Evolutionary conservation across 2,329 filamentous ascomycete genomes (phyloP).

Genomic region (Pestalotiopsis sp.): DNA sequence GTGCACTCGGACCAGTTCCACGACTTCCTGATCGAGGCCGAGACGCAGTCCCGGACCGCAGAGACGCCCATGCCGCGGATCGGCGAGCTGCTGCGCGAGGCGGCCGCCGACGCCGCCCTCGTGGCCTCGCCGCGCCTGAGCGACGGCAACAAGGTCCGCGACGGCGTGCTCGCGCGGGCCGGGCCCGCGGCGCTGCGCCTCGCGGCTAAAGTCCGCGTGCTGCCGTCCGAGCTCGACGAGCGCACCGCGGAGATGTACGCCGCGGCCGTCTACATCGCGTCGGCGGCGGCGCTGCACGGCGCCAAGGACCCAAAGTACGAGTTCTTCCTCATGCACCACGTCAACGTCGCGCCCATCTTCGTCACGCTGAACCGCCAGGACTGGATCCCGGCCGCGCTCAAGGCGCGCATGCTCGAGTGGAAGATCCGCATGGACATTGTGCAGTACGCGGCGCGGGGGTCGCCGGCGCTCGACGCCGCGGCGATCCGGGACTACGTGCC

Average conservation of each 20-base stretch:
- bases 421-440: conserved; percentile 77
- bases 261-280: conserved; percentile 51
- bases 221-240: conserved; percentile 58
- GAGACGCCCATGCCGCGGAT: conserved; percentile 44
- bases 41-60: conserved; percentile 44
- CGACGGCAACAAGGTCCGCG: conserved; percentile 66
- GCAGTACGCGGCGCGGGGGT: conserved; percentile 71
- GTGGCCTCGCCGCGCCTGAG: conserved; percentile 48
- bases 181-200: conserved; percentile 64
- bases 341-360: conserved; percentile 76
- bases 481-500: conserved; percentile 64
- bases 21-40: conserved; percentile 55
- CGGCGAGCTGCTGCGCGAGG: conserved; percentile 62
- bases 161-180: conserved; percentile 69
- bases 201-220: conserved; percentile 62
- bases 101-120: conserved; percentile 59
- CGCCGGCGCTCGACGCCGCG: conserved; percentile 60
- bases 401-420: conserved; percentile 76
- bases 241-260: conserved; percentile 69
- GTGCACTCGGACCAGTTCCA: conserved; percentile 65
- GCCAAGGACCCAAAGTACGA: conserved; percentile 71
- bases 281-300: conserved; percentile 62
- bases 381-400: conserved; percentile 63
- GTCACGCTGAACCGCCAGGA: conserved; percentile 62
- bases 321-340: conserved; percentile 78